Evolutionary conservation across 768 basidiomycete species (phyloP), one percentile per base, ranked within the genome.

Genomic region (Chalciporus pseudorubinellus): DNA sequence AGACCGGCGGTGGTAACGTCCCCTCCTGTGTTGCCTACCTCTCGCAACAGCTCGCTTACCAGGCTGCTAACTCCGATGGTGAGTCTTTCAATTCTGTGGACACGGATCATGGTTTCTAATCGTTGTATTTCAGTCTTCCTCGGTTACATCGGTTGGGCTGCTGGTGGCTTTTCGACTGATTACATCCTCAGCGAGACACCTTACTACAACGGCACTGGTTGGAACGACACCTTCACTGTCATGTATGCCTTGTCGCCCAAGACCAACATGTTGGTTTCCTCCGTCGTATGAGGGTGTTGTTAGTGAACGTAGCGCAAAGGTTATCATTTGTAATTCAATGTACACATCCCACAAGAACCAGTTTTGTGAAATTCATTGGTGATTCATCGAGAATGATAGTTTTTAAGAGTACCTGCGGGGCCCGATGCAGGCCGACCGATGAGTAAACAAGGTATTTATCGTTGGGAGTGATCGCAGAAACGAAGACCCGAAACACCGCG

Each of bases 1-100:
- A 84, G 60, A 83, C 80, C 2, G 83, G 83, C 34, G 83, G 81
- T 16, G 81, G 81, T 12, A 74, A 82, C 56, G 70, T 72, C 16
- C 70, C 71, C 9, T 74, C 73, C 9, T 83, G 82, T 57, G 65
- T 72, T 5, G 61, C 65, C 16, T 76, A 71, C 52, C 65, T 78
- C 53, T 77, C 73, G 39, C 68, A 78, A 52, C 75, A 79, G 56
- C 67, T 78, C 28, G 71, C 64, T 0, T 80, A 66, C 67, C 76
- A 76, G 52, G 74, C 75, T 40, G 61, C 67, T 39, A 77, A 78
- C 62, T 74, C 74, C 29, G 78, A 80, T 60, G 77, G 78, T 78
- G 38, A 31, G 72, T 57, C n/a, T 19, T 18, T 38, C 46, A 38
- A 9, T 38, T 9, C 11, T 21, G 16, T 20, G 9, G 29, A 13